phyloP scores from a whole-genome alignment of 371 early-diverging fungal species.

The Circinella umbellata region DNA sequence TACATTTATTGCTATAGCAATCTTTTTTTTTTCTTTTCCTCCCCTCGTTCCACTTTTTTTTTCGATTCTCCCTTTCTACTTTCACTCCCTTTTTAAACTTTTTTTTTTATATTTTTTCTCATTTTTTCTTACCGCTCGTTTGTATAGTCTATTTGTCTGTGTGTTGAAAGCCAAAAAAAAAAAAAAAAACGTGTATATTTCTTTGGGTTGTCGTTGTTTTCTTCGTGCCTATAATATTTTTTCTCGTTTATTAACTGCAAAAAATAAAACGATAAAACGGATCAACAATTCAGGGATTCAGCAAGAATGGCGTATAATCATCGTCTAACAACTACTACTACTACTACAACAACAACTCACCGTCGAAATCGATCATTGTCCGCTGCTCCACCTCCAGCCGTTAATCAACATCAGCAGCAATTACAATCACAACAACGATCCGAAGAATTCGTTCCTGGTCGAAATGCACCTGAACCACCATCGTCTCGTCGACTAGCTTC shows the following conservation, averaged over 20 bases:
- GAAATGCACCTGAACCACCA: constrained; percentile 13
- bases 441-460: constrained; percentile 3
- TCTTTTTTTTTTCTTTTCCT: not conserved
- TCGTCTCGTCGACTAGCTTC: not conserved
- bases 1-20: not conserved
- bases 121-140: not conserved
- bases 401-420: not conserved
- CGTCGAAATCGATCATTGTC: constrained; percentile 10
- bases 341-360: not conserved
- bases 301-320: not conserved
- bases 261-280: no score
- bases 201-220: no score
- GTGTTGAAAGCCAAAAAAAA: no score
- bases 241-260: no score
- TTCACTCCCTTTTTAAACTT: not conserved
- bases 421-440: not conserved
- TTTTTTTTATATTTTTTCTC: constrained; percentile 7
- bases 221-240: no score
- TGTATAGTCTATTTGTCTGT: no score
- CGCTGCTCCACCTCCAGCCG: not conserved
- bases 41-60: not conserved
- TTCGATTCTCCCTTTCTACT: not conserved
- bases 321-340: not conserved
- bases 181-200: no score
- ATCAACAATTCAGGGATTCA: no score